These are phyloP conservation scores for Daucus carota DNA, from an alignment of 129 eudicot genomes.

Conservation along the genomic window DNA sequence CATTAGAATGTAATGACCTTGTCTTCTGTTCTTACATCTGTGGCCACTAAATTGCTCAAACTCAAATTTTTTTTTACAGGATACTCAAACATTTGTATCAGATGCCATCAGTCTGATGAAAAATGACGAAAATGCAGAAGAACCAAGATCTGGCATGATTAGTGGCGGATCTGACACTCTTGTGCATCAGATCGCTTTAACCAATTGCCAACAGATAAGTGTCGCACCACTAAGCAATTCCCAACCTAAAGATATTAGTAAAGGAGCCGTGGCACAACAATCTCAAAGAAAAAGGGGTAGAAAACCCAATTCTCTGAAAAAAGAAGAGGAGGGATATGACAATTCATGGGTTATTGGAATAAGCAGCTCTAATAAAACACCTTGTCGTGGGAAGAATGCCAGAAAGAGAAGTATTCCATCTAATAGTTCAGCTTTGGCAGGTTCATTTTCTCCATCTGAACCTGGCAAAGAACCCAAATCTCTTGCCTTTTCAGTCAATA, in stretches of 20 bases:
- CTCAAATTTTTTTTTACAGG: conserved; percentile 12
- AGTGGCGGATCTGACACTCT: neutral
- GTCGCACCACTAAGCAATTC: neutral
- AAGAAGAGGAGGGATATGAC: conserved; percentile 24
- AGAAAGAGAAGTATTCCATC: conserved; percentile 15
- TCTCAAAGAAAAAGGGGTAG: conserved; percentile 21
- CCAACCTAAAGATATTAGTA: neutral
- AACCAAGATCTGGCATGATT: neutral
- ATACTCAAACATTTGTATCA: conserved; percentile 1
- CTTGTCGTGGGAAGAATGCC: conserved; percentile 17
- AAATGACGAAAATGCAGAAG: neutral
- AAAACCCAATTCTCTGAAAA: conserved; percentile 20
- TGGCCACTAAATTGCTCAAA: neutral
- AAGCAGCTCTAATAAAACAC: conserved; percentile 13
- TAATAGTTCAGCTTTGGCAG: conserved; percentile 8
- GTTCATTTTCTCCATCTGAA: neutral
- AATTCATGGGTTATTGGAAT: conserved; percentile 16
- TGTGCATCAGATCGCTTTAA: conserved; percentile 2
- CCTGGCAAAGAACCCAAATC: conserved; percentile 8
- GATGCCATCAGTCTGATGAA: conserved; percentile 1
- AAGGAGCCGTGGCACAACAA: neutral
- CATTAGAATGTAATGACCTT: neutral
- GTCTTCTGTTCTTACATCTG: neutral
- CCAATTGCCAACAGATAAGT: conserved; percentile 11
- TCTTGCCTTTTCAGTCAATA: conserved; percentile 3